A percentile compares a stretch with the other conserved stretches of the same genome.
These are phyloP conservation scores for Cryptomeria japonica DNA, from an alignment of 75 land plant species.

Conservation along the genomic window DNA sequence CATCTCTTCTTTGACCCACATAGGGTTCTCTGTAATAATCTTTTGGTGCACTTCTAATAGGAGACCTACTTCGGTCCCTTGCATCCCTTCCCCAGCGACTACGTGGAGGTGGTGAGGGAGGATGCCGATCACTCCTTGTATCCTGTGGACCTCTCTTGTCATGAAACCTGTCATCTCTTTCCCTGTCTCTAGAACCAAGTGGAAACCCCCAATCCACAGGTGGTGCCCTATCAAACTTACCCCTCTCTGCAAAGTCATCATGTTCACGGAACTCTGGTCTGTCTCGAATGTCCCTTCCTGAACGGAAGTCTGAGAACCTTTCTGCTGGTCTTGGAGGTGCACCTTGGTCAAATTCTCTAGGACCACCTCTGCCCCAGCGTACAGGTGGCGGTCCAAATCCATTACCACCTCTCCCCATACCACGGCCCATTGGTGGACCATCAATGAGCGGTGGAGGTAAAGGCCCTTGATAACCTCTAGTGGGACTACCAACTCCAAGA, in stretches of 20 bases:
- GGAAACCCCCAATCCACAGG: slow-evolving; percentile 42
- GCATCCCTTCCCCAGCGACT: slow-evolving; percentile 44
- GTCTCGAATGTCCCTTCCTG: slow-evolving; percentile 43
- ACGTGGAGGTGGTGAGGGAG: slow-evolving; percentile 44
- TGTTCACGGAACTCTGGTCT: slow-evolving; percentile 44
- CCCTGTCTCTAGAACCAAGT: slow-evolving; percentile 40
- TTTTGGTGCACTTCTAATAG: slow-evolving; percentile 37
- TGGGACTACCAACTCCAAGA: slow-evolving; percentile 27
- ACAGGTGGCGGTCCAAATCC: slow-evolving; percentile 58
- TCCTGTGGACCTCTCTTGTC: slow-evolving; percentile 34
- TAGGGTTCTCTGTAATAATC: slow-evolving; percentile 15
- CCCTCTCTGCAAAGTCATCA: slow-evolving; percentile 40
- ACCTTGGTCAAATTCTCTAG: slow-evolving; percentile 41
- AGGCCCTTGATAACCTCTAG: slow-evolving; percentile 25
- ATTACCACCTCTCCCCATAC: slow-evolving; percentile 45
- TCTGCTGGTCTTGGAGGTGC: slow-evolving; percentile 27
- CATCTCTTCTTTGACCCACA: slow-evolving; percentile 7
- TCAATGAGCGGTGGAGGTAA: slow-evolving; percentile 38
- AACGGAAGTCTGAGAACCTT: slow-evolving; percentile 49
- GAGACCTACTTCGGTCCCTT: slow-evolving; percentile 78
- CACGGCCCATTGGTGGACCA: slow-evolving; percentile 53
- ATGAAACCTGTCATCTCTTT: slow-evolving; percentile 47
- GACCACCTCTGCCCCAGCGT: slow-evolving; percentile 60
- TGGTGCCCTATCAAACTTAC: slow-evolving; percentile 41
- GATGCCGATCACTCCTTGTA: slow-evolving; percentile 27